Evolutionary conservation across 768 basidiomycete species (phyloP), one percentile per base, ranked within the genome.

Genomic region (Boletus subparvulus): DNA sequence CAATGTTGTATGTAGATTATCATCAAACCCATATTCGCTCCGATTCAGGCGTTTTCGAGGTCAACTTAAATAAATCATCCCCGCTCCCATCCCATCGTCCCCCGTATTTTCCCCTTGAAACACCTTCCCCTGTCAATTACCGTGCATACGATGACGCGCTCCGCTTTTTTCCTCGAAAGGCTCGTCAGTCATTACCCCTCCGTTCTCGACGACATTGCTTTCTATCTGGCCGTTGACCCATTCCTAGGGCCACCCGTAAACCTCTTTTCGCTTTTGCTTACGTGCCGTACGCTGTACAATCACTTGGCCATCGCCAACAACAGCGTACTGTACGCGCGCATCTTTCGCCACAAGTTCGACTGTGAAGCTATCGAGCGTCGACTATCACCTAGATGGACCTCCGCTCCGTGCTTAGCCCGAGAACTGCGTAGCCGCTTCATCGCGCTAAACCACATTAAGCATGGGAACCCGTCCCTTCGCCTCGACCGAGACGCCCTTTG

Each of bases 261-360:
- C 30, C 66, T 84, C 50, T 50, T 65, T 30, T 54, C 73, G 17
- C 68, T 83, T 13, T 65, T 74, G 44, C 73, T 76, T 52, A 71
- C 77, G 33, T 80, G 72, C 46, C 71, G 69, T 33, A 55, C 64
- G 6, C 42, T 82, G 44, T 55, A 80, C 55, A 35, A 68, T 45
- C 69, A 71, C 2, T 64, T 81, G 28, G 74, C 69, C 14, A 64
- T 73, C 39, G 50, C 64, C 58, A 67, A 69, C 56, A 78, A 79
- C 55, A 58, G 68, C 33, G 66, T 65, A 37, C 69, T 81, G 21
- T 80, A 78, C 55, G 78, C 78, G 16, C 65, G 69, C 51, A 75
- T 80, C 39, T 83, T 80, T 60, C 68, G 67, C 13, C 62, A 64
- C 63, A 80, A 80, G 56, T 83, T 83, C 47, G 80, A 83, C 47